Conservation (phyloP, 768 basidiomycete genomes). For the Leccinum rimulosum region DNA sequence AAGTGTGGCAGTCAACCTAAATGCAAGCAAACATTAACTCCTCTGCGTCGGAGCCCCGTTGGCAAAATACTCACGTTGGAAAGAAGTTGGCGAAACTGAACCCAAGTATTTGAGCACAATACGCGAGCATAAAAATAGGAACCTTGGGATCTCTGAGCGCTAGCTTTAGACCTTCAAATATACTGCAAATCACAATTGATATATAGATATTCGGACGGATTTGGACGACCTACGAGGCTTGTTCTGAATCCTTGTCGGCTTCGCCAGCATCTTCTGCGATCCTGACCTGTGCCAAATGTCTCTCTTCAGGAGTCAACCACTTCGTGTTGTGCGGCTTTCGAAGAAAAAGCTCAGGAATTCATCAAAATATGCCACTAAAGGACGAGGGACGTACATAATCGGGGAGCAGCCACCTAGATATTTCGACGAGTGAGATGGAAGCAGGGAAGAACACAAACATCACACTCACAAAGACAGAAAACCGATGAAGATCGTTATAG, state of each 20-base stretch:
- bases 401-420: slow-evolving; percentile 51
- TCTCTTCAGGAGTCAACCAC: slow-evolving; percentile 52
- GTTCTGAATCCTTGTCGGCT: slow-evolving; percentile 54
- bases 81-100: slow-evolving; percentile 64
- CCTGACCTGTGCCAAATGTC: slow-evolving; percentile 60
- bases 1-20: slow-evolving; percentile 57
- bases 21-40: background rate
- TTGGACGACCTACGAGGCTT: slow-evolving; percentile 50
- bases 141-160: slow-evolving; percentile 59
- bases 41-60: background rate
- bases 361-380: background rate
- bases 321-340: slow-evolving; percentile 57
- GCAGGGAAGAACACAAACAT: too few species aligned
- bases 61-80: slow-evolving; percentile 37
- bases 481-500: slow-evolving; percentile 60
- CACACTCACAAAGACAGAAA: slow-evolving; percentile 46
- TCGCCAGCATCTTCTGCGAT: slow-evolving; percentile 69
- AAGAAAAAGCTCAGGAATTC: background rate
- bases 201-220: background rate
- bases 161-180: slow-evolving; percentile 38
- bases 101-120: slow-evolving; percentile 50
- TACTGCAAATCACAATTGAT: slow-evolving; percentile 1
- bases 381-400: slow-evolving; percentile 47
- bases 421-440: background rate
- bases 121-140: slow-evolving; percentile 51